Conservation (phyloP, 805 yeast species). For the Metschnikowia reukaufii region DNA sequence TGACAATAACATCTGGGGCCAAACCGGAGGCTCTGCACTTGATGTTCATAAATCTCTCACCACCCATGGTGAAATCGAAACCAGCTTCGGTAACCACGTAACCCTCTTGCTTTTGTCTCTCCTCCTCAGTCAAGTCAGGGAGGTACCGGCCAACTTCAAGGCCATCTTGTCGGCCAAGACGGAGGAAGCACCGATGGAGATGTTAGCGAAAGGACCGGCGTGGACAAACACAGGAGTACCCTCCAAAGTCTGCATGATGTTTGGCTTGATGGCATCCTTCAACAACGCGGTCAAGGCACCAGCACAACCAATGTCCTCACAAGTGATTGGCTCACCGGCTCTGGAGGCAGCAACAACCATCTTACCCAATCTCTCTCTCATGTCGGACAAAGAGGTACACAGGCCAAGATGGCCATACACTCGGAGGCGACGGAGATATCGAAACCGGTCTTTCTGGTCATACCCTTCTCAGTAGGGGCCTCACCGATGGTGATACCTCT, state of each 20-base stretch:
- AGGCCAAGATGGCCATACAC: slow-evolving; percentile 83
- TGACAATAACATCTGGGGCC: slow-evolving; percentile 72
- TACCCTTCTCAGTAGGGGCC: slow-evolving; percentile 78
- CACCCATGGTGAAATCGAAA: slow-evolving; percentile 90
- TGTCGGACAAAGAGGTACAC: slow-evolving; percentile 65
- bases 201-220: slow-evolving; percentile 88
- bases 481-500: slow-evolving; percentile 78
- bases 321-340: slow-evolving; percentile 71
- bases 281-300: slow-evolving; percentile 82
- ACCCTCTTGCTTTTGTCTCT: slow-evolving; percentile 55
- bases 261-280: slow-evolving; percentile 82
- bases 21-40: slow-evolving; percentile 82
- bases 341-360: slow-evolving; percentile 72
- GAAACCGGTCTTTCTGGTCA: slow-evolving; percentile 71
- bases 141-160: slow-evolving; percentile 73
- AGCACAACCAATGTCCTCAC: slow-evolving; percentile 83
- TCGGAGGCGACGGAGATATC: slow-evolving; percentile 86
- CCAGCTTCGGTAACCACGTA: slow-evolving; percentile 88
- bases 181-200: slow-evolving; percentile 83
- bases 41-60: slow-evolving; percentile 81
- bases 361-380: slow-evolving; percentile 72
- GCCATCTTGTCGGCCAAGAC: slow-evolving; percentile 81
- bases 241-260: slow-evolving; percentile 83
- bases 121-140: slow-evolving; percentile 45
- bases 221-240: slow-evolving; percentile 87